Evolutionary conservation across 1,284 basidiomycete genomes (phyloP), one percentile per base, ranked within the genome.

Genomic region (Schizopora paradoxa): DNA sequence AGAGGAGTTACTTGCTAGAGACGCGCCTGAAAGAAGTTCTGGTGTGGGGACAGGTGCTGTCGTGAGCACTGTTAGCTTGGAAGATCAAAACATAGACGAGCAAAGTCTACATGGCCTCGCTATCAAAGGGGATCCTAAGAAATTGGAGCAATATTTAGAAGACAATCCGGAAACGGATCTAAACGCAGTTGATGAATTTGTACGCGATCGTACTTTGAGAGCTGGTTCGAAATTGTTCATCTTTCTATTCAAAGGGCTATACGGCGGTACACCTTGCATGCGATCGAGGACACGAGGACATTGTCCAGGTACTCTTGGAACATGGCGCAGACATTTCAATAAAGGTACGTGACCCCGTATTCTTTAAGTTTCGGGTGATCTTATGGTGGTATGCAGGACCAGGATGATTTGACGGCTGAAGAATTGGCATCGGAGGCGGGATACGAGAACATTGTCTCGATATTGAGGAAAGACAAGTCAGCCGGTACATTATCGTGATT

Each of bases 211-310:
- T 22, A 16, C n/a, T 43, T 27, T 19, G 22, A 48, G 5, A 31
- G 10, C n/a, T 10, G 14, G 27, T 34, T 16, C 8, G 25, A 22
- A 26, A 10, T 45, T 27, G 13, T 41, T 50, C 32, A 10, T 21
- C 11, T 23, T 46, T n/a, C 43, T 36, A 23, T 45, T 40, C 52
- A 2, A 59, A 93, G 88, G 91, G 87, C 26, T 92, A 88, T 60
- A 87, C 91, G 0, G 74, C 91, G 10, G 62, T 95, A 19, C 91
- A 95, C 57, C 72, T 94, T 0, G 91, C 91, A 1, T 79, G 80
- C 14, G 91, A 95, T 59, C 71, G 91, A 60, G 91, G 91, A 0
- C 74, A 81, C 54, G 43, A 68, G 3, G 66, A 68, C 0, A 66
- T 76, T 0, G 85, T 86, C 3, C 63, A 72, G 53, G 46, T 79